These are phyloP conservation scores for Adansonia madagascariensis DNA, from an alignment of 441 rosid genomes.

Conservation along the genomic window DNA sequence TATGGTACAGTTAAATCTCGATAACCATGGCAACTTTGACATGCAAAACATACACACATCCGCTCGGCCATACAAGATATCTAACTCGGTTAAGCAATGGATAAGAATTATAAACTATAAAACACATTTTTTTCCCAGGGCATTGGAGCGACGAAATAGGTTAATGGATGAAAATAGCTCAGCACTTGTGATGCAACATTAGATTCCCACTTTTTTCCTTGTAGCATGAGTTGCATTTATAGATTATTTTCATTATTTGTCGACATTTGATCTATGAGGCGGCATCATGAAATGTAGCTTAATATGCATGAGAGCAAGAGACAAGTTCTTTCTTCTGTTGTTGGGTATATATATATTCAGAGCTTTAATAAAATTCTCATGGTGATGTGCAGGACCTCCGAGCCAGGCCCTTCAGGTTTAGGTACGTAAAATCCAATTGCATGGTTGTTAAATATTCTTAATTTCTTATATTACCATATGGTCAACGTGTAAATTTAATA, in stretches of 20 bases:
- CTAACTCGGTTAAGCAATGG: not conserved
- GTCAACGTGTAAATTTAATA: not conserved
- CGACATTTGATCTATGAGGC: not conserved
- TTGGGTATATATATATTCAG: not conserved
- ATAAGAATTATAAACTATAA: slow-evolving; percentile 9
- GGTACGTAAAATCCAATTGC: slow-evolving; percentile 36
- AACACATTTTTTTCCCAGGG: not conserved
- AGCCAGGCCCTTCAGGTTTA: slow-evolving; percentile 35
- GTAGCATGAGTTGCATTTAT: not conserved
- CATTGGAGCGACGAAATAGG: not conserved
- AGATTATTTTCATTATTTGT: not conserved
- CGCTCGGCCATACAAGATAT: not conserved
- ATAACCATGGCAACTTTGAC: slow-evolving; percentile 1
- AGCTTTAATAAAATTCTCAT: slow-evolving; percentile 26
- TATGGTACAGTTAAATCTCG: not conserved
- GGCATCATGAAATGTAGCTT: not conserved
- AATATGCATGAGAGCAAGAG: not conserved
- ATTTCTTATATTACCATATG: not conserved
- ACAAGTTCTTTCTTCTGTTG: slow-evolving; percentile 2
- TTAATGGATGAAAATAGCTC: not conserved
- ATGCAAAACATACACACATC: not conserved
- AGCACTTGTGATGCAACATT: not conserved
- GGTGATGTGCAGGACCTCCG: slow-evolving; percentile 41
- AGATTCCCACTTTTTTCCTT: not conserved
- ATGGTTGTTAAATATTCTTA: not conserved